phyloP scores from a whole-genome alignment of 139 green algal genomes.

The Desmodesmus armatus region DNA sequence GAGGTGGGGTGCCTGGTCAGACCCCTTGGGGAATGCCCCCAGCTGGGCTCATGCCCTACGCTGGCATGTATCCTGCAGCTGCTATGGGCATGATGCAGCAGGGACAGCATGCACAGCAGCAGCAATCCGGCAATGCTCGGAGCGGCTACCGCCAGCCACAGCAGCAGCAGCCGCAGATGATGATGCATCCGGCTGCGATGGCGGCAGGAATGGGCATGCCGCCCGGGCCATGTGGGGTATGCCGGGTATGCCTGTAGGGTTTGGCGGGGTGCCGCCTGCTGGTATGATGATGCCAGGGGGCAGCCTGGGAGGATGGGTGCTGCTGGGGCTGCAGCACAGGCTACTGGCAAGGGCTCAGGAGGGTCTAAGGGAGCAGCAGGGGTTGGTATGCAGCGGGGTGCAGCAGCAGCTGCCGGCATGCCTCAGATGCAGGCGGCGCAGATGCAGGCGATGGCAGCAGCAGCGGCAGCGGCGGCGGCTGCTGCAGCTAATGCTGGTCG shows the following conservation, averaged over 20 bases:
- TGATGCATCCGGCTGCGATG: not conserved
- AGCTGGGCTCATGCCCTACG: no score
- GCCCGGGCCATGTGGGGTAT: not conserved
- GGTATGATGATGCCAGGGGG: not conserved
- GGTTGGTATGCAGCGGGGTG: not conserved
- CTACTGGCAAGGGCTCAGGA: not conserved
- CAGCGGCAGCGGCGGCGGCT: not conserved
- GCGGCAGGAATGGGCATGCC: not conserved
- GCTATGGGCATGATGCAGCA: not conserved
- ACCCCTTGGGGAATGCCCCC: not conserved
- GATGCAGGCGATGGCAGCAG: not conserved
- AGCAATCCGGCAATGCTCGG: conserved; percentile 9
- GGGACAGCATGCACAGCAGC: conserved; percentile 4
- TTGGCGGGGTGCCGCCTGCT: not conserved
- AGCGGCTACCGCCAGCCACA: not conserved
- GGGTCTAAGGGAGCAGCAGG: not conserved
- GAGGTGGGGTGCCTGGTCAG: not conserved
- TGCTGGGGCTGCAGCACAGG: not conserved
- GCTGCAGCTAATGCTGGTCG: not conserved
- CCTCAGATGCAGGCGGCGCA: not conserved
- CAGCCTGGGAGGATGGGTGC: not conserved
- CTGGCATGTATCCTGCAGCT: conserved; percentile 19
- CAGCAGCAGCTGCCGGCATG: not conserved
- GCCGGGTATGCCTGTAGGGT: not conserved
- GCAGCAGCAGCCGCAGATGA: conserved; percentile 1